A percentile compares a stretch with the other conserved stretches of the same genome.
Conservation (phyloP, 306 rosid species). For the Gastrolobium villosum region DNA sequence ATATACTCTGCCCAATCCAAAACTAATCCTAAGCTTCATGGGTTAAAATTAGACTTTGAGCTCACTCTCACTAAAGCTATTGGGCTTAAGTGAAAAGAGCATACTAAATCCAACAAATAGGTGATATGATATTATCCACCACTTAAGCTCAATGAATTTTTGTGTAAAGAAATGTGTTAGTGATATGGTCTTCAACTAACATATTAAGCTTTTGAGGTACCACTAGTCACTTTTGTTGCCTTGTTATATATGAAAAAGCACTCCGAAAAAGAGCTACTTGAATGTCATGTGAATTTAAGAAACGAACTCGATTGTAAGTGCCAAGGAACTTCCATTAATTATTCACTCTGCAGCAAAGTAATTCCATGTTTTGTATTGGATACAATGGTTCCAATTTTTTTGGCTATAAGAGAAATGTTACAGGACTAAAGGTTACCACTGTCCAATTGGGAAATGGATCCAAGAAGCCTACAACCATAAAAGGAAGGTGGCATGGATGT, state of each 20-base stretch:
- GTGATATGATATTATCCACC: no score
- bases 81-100: no score
- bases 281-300: slow-evolving; percentile 18
- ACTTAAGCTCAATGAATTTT: no score
- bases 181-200: no score
- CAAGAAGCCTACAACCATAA: slow-evolving; percentile 1
- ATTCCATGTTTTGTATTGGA: neutral
- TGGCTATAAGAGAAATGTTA: neutral
- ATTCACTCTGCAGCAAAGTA: slow-evolving; percentile 13
- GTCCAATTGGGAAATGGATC: neutral
- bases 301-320: neutral
- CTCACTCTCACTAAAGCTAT: no score
- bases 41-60: no score
- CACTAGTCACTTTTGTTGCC: neutral
- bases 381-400: neutral
- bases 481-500: slow-evolving; percentile 32
- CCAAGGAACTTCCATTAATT: neutral
- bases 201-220: no score
- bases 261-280: slow-evolving; percentile 11
- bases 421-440: neutral
- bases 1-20: no score
- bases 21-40: no score
- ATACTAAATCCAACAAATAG: no score
- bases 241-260: neutral
- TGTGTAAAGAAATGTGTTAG: no score